Evolutionary conservation across 148 eudicot species (phyloP).

Genomic region (Drosera capensis): DNA sequence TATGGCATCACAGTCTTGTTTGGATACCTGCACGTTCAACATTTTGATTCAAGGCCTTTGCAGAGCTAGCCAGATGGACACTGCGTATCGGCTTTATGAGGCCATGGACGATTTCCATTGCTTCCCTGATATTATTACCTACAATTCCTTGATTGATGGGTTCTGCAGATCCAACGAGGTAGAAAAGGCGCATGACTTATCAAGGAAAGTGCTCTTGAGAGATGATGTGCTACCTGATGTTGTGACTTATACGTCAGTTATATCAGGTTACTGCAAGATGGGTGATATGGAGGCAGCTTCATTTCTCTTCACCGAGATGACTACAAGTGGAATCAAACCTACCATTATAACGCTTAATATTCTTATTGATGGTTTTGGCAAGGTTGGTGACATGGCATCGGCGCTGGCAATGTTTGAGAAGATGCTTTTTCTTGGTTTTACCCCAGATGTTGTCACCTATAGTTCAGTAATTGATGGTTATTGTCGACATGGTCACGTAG

Average conservation of each 20-base stretch:
- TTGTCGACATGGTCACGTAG: slow-evolving; percentile 52
- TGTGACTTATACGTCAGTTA: slow-evolving; percentile 61
- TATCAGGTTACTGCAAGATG: slow-evolving; percentile 57
- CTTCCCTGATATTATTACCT: slow-evolving; percentile 51
- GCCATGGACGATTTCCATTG: slow-evolving; percentile 40
- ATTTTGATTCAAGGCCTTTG: slow-evolving; percentile 67
- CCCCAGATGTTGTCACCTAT: slow-evolving; percentile 72
- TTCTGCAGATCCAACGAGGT: slow-evolving; percentile 39
- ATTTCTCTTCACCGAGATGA: slow-evolving; percentile 46
- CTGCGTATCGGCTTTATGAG: slow-evolving; percentile 37
- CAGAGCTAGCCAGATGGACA: slow-evolving; percentile 31
- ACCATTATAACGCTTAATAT: slow-evolving; percentile 44
- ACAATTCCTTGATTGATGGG: slow-evolving; percentile 54
- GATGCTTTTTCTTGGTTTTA: slow-evolving; percentile 43
- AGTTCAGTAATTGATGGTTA: slow-evolving; percentile 59
- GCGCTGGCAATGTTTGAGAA: slow-evolving; percentile 37
- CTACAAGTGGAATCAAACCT: slow-evolving; percentile 42
- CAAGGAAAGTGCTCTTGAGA: slow-evolving; percentile 29
- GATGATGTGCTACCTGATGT: slow-evolving; percentile 42
- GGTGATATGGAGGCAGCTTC: slow-evolving; percentile 58
- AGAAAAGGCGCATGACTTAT: slow-evolving; percentile 39
- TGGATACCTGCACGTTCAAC: slow-evolving; percentile 60
- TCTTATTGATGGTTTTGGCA: slow-evolving; percentile 73
- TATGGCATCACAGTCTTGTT: slow-evolving; percentile 19
- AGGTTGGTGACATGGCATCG: slow-evolving; percentile 45